These are phyloP conservation scores for Abelmoschus esculentus DNA, from an alignment of 345 rosid genomes.

Conservation along the genomic window DNA sequence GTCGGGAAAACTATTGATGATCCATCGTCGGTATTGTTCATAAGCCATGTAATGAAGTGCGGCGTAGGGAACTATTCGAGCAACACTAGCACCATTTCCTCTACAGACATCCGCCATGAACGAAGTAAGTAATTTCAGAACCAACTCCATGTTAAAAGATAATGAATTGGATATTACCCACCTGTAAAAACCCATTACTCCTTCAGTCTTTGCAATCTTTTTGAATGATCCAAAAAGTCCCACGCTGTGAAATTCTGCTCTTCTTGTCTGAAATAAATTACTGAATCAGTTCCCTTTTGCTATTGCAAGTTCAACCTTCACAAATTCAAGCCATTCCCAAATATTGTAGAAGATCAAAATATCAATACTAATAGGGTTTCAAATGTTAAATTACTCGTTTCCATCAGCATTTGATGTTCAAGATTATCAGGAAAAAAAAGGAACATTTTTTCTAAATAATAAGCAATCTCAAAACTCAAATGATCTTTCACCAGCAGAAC, in stretches of 20 bases:
- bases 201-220: slow-evolving; percentile 75
- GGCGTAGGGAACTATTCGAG: slow-evolving; percentile 87
- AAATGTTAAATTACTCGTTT: neutral
- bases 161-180: slow-evolving; percentile 19
- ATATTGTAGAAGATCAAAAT: neutral
- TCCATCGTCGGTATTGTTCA: slow-evolving; percentile 90
- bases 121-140: neutral
- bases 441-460: neutral
- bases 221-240: slow-evolving; percentile 64
- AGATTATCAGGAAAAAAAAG: neutral
- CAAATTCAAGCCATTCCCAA: neutral
- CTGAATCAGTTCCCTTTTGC: slow-evolving; percentile 14
- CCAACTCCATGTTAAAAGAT: slow-evolving; percentile 1
- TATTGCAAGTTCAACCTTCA: neutral
- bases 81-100: slow-evolving; percentile 93
- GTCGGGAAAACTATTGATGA: slow-evolving; percentile 50
- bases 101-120: slow-evolving; percentile 29
- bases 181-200: slow-evolving; percentile 87
- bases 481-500: no score
- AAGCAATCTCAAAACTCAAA: neutral
- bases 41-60: slow-evolving; percentile 96
- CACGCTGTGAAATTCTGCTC: slow-evolving; percentile 63
- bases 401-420: neutral
- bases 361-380: neutral
- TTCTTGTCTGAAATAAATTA: slow-evolving; percentile 61